These are phyloP conservation scores for Epichloe amarillans DNA, from an alignment of 2,329 filamentous ascomycete genomes.

Conservation along the genomic window DNA sequence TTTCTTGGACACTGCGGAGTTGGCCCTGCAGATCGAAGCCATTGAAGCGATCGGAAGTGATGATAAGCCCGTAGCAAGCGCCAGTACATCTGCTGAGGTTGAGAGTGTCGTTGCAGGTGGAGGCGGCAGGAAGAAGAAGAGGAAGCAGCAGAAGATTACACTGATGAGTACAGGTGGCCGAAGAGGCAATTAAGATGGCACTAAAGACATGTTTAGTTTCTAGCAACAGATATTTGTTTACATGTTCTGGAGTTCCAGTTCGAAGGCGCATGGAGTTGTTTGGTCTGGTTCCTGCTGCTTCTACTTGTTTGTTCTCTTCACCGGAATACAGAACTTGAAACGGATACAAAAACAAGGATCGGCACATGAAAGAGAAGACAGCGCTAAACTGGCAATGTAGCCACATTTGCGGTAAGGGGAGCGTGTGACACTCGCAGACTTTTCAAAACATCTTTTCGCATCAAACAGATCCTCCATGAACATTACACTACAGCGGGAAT, in stretches of 20 bases:
- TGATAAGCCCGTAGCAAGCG: conserved; percentile 8
- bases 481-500: no score
- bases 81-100: conserved; percentile 5
- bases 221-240: not conserved
- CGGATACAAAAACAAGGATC: not conserved
- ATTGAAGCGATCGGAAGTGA: conserved; percentile 27
- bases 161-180: conserved; percentile 55
- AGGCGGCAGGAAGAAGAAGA: conserved; percentile 38
- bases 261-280: not conserved
- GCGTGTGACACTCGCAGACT: no score
- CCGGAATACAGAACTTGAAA: not conserved
- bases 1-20: conserved; percentile 49
- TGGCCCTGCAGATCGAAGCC: conserved; percentile 45
- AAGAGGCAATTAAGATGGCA: conserved; percentile 24
- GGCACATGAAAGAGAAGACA: no score
- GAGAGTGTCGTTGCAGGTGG: conserved; percentile 15
- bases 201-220: not conserved
- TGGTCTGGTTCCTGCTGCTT: not conserved
- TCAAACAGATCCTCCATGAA: no score
- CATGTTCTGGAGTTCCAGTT: not conserved
- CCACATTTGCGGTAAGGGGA: no score
- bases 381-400: no score
- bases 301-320: not conserved
- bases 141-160: conserved; percentile 61
- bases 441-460: no score